Evolutionary conservation across 2,329 filamentous ascomycete genomes (phyloP).

Genomic region (Trichoderma pleuroti): DNA sequence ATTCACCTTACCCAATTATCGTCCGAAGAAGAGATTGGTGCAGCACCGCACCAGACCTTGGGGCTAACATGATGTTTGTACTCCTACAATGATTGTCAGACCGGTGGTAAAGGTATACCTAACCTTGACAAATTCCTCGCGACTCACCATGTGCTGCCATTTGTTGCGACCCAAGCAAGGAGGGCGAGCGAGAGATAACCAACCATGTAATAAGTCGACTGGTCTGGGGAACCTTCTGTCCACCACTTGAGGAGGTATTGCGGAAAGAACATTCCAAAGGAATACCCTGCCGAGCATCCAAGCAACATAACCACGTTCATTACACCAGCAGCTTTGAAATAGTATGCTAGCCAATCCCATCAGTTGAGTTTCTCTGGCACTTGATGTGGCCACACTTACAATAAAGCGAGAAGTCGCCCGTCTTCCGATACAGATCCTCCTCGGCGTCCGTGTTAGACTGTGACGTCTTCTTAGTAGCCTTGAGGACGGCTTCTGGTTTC

Average conservation of each 20-base stretch:
- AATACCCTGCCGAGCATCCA: slow-evolving; percentile 25
- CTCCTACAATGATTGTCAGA: slow-evolving; percentile 27
- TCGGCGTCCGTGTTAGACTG: not conserved
- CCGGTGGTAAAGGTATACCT: not conserved
- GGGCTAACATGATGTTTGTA: slow-evolving; percentile 33
- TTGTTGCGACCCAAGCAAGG: slow-evolving; percentile 32
- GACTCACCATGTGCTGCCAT: slow-evolving; percentile 28
- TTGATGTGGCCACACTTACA: slow-evolving; percentile 23
- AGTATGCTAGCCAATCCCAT: slow-evolving; percentile 28
- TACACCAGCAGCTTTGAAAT: slow-evolving; percentile 29
- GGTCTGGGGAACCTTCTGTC: slow-evolving; percentile 29
- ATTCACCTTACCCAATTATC: slow-evolving; percentile 4
- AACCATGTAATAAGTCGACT: slow-evolving; percentile 31
- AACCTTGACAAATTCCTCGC: not conserved
- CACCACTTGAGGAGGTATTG: slow-evolving; percentile 40
- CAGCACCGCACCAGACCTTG: slow-evolving; percentile 34
- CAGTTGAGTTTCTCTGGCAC: not conserved
- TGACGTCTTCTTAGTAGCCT: not conserved
- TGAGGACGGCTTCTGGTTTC: not conserved
- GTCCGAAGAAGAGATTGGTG: slow-evolving; percentile 18
- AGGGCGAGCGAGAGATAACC: slow-evolving; percentile 39
- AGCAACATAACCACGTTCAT: slow-evolving; percentile 29
- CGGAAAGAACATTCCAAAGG: slow-evolving; percentile 37
- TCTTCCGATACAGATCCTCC: slow-evolving; percentile 20
- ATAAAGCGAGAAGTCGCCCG: slow-evolving; percentile 38